phyloP scores from a whole-genome alignment of 805 yeast species.

The Barnettozyma wickerhamii region DNA sequence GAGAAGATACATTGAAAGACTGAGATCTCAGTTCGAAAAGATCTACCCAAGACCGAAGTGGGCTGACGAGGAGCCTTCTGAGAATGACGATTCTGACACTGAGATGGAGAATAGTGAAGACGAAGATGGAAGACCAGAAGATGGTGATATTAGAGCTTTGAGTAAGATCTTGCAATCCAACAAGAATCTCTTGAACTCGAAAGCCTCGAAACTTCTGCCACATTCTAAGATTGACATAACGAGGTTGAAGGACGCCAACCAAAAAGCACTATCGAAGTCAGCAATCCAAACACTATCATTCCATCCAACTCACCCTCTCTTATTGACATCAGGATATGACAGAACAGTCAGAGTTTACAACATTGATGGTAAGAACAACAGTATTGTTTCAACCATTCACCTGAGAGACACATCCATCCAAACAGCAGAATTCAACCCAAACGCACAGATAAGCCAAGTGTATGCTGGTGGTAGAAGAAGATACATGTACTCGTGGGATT shows the following conservation, averaged over 20 bases:
- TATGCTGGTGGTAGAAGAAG: conserved; percentile 90
- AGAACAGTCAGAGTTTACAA: conserved; percentile 82
- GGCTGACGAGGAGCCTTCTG: conserved; percentile 40
- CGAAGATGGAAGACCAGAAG: conserved; percentile 27
- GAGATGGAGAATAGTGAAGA: conserved; percentile 26
- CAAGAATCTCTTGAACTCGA: conserved; percentile 35
- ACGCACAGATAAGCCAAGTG: conserved; percentile 41
- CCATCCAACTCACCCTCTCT: conserved; percentile 79
- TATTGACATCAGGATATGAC: conserved; percentile 91
- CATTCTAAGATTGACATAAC: conserved; percentile 67
- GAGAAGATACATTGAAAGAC: conserved; percentile 52
- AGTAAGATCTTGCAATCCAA: conserved; percentile 33
- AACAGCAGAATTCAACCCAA: conserved; percentile 61
- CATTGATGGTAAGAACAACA: conserved; percentile 82
- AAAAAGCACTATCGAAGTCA: conserved; percentile 59
- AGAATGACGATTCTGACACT: conserved; percentile 23
- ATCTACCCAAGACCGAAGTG: conserved; percentile 84
- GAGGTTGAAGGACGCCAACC: conserved; percentile 86
- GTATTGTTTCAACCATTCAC: conserved; percentile 76
- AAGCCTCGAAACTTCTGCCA: conserved; percentile 53
- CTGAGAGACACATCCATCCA: conserved; percentile 77
- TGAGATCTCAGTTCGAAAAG: conserved; percentile 66
- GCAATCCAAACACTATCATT: conserved; percentile 84
- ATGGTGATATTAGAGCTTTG: conserved; percentile 39
- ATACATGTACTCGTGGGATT: conserved; percentile 90